phyloP scores from a whole-genome alignment of 1,139 yeast genomes.

The Candida sanyaensis region DNA sequence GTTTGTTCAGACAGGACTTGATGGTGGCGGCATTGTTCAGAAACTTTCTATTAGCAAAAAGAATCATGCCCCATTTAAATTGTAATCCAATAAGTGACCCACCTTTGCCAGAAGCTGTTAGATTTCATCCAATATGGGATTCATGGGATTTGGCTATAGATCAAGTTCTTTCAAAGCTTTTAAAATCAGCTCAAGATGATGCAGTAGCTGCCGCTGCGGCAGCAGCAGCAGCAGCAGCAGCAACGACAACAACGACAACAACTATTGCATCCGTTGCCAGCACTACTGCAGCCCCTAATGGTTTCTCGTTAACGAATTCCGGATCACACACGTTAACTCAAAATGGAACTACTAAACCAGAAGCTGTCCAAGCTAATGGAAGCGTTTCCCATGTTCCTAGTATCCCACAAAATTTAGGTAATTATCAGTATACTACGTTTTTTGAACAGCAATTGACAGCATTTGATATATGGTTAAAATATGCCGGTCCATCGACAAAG shows the following conservation, averaged over 20 bases:
- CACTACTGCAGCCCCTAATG: neutral
- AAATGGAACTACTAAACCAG: constrained; percentile 1
- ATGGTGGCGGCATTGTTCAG: constrained; percentile 97
- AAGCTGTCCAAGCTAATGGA: constrained; percentile 10
- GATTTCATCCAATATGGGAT: constrained; percentile 94
- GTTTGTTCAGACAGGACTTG: constrained; percentile 89
- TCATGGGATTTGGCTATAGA: constrained; percentile 98
- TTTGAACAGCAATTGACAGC: constrained; percentile 97
- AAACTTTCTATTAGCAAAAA: constrained; percentile 85
- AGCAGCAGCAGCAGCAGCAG: neutral
- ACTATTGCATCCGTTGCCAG: neutral
- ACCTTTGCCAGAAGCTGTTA: constrained; percentile 77
- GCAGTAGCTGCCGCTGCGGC: neutral
- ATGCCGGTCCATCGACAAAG: constrained; percentile 75
- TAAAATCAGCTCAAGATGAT: constrained; percentile 33
- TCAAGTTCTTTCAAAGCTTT: constrained; percentile 78
- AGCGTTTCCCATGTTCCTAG: constrained; percentile 17
- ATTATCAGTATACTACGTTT: constrained; percentile 86
- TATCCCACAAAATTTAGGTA: constrained; percentile 32
- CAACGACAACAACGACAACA: no score
- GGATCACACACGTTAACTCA: neutral
- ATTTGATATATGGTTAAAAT: constrained; percentile 93
- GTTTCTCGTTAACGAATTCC: constrained; percentile 10
- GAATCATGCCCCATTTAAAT: constrained; percentile 91
- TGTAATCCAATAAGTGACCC: constrained; percentile 97